These are phyloP conservation scores for Tritrichomonas musculus DNA, from an alignment of 208 protist genomes.

Conservation along the genomic window DNA sequence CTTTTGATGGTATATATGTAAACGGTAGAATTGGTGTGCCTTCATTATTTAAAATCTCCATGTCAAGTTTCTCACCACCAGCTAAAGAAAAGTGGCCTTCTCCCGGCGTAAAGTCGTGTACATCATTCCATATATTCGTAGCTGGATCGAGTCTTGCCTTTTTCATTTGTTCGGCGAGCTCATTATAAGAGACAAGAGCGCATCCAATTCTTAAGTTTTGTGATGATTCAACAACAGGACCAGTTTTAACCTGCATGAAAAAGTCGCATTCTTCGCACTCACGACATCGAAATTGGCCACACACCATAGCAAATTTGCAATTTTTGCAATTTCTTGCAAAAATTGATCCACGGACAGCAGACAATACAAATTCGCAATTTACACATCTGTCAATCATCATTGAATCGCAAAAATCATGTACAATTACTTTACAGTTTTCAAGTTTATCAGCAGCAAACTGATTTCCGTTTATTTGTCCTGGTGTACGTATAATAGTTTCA, in stretches of 20 bases:
- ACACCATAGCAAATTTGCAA: background rate
- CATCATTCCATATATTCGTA: background rate
- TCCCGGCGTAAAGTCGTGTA: background rate
- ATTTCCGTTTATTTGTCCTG: constrained; percentile 25
- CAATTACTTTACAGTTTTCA: background rate
- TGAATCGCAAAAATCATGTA: background rate
- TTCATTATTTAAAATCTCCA: background rate
- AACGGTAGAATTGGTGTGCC: background rate
- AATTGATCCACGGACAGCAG: constrained; percentile 12
- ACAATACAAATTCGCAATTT: constrained; percentile 27
- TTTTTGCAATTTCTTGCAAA: background rate
- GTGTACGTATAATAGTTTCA: background rate
- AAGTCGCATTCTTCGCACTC: constrained; percentile 24
- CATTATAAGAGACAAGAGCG: background rate
- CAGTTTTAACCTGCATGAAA: constrained; percentile 30
- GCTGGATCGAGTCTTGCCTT: background rate
- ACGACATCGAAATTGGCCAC: background rate
- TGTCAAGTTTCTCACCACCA: background rate
- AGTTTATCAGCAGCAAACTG: background rate
- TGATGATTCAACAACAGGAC: constrained; percentile 29
- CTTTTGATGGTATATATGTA: background rate
- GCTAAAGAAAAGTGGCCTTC: background rate
- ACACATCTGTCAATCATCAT: background rate
- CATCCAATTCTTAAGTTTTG: background rate
- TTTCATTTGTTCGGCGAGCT: background rate